Percentiles rank a stretch among this genome's conserved stretches.
phyloP scores from a whole-genome alignment of 202 grass and related monocot genomes.

The Dendrocalamus latiflorus region DNA sequence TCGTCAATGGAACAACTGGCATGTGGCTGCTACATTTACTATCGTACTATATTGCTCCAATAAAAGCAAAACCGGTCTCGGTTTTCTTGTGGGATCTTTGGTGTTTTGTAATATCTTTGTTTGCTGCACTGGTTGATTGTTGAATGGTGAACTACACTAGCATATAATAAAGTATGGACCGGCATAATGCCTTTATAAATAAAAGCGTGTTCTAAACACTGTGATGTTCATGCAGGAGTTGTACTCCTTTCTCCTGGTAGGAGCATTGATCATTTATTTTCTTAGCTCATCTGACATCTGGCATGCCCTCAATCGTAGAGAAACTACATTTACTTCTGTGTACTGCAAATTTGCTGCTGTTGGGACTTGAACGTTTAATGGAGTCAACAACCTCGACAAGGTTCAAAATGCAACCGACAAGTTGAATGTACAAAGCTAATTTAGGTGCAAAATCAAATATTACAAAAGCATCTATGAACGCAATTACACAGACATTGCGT shows the following conservation, averaged over 20 bases:
- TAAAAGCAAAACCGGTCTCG: conserved; percentile 9
- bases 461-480: not conserved
- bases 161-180: conserved; percentile 6
- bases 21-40: not conserved
- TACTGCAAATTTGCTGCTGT: not conserved
- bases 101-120: not conserved
- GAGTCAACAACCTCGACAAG: not conserved
- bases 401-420: not conserved
- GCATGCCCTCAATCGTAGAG: too few species aligned
- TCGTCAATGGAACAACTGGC: not conserved
- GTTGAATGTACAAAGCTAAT: not conserved
- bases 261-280: not conserved
- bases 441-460: not conserved
- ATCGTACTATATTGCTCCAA: not conserved
- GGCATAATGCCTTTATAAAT: not conserved
- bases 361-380: not conserved
- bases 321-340: not conserved
- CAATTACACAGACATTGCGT: not conserved
- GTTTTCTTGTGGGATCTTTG: not conserved
- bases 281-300: not conserved
- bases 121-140: not conserved
- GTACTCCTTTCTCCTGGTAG: not conserved
- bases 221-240: not conserved
- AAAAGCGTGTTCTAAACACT: not conserved
- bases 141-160: not conserved